Evolutionary conservation across 2,329 filamentous ascomycete species (phyloP), one percentile per base, ranked within the genome.

Genomic region (Claviceps pazoutovae): DNA sequence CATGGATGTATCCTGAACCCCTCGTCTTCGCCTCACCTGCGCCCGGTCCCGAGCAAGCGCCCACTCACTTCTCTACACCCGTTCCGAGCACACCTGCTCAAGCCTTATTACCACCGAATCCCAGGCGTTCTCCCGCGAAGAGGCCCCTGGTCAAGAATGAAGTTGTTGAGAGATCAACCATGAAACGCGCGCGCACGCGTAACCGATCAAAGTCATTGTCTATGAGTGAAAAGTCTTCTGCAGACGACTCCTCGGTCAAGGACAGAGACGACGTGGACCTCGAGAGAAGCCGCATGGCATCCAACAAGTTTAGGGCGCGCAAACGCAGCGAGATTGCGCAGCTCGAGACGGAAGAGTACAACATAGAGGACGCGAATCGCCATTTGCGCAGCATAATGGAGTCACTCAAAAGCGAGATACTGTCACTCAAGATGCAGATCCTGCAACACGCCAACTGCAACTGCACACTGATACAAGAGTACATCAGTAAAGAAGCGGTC

Each of bases 291-390:
- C 59, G 60, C 9, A 19, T 59, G 8, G 60, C 60, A 3, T 59
- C 61, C 47, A 62, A 58, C 50, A 61, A 56, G 30, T 60, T 60
- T 34, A 58, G 60, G 1, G 14, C 54, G 26, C 60, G 55, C 46
- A 62, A 61, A 41, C 53, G 54, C 1, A 55, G 57, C 7, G 53
- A 57, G 13, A 53, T 54, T 1, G 50, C 34, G 3, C 56, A 38
- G 11, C 57, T 62, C 11, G 51, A 55, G 17, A 17, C 38, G 0
- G 41, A 56, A 17, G 57, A 61, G 14, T n/a, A 56, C 36, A 52
- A 45, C 5, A 54, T 62, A 47, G 54, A 61, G 37, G 50, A 44
- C 1, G 19, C 38, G 17, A 56, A 60, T 19, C 56, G 51, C 5
- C 38, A 56, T 16, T 46, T 62, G 0, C 50, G 49, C 0, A 30